Evolutionary conservation across 805 yeast species (phyloP).

Genomic region (Saturnispora saitoi): DNA sequence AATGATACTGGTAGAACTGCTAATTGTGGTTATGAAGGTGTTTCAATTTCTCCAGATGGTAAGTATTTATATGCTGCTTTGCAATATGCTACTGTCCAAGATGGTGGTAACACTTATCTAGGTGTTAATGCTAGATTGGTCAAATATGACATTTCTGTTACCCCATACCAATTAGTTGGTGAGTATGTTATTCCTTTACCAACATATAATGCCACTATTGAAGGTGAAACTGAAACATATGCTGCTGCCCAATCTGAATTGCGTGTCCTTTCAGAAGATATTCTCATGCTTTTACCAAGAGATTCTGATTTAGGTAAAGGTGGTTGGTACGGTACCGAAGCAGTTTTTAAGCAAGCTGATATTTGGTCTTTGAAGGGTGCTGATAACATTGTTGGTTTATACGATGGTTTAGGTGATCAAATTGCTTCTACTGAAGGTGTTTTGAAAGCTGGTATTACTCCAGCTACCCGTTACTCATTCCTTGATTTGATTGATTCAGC

Average conservation of each 20-base stretch:
- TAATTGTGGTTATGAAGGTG: slow-evolving; percentile 29
- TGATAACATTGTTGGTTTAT: slow-evolving; percentile 23
- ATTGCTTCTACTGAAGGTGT: slow-evolving; percentile 21
- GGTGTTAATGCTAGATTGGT: slow-evolving; percentile 20
- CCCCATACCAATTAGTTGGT: slow-evolving; percentile 18
- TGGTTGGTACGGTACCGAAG: slow-evolving; percentile 16
- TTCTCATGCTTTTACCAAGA: slow-evolving; percentile 25
- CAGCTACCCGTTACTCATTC: slow-evolving; percentile 24
- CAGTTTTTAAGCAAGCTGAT: slow-evolving; percentile 25
- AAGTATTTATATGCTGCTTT: slow-evolving; percentile 20
- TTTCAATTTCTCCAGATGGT: slow-evolving; percentile 27
- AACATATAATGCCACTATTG: slow-evolving; percentile 14
- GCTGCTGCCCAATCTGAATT: slow-evolving; percentile 28
- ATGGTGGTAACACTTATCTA: slow-evolving; percentile 24
- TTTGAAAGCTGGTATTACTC: slow-evolving; percentile 17
- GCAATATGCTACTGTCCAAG: slow-evolving; percentile 27
- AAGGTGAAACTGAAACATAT: slow-evolving; percentile 18
- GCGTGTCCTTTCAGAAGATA: slow-evolving; percentile 21
- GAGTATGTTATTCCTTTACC: slow-evolving; percentile 27
- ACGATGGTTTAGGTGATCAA: slow-evolving; percentile 22
- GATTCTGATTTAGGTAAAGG: slow-evolving; percentile 24
- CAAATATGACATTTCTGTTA: slow-evolving; percentile 21
- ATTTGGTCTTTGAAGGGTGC: slow-evolving; percentile 24
- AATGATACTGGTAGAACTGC: slow-evolving; percentile 23
- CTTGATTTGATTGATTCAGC: slow-evolving; percentile 20